phyloP scores from a whole-genome alignment of 1,139 yeast genomes.

The Blastobotrys aristatus region DNA sequence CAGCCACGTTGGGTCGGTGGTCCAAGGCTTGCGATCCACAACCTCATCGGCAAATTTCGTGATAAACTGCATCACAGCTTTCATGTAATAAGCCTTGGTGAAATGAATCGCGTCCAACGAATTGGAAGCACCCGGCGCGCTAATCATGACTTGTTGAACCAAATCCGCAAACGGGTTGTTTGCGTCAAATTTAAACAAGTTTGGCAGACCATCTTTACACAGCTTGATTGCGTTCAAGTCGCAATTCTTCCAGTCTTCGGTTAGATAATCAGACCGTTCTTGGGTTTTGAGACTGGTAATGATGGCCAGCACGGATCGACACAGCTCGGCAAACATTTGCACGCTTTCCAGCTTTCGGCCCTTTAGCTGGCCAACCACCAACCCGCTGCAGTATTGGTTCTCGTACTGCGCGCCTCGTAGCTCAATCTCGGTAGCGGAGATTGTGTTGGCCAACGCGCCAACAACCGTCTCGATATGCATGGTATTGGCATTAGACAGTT shows the following conservation, averaged over 20 bases:
- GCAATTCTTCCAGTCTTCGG: background rate
- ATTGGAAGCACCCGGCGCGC: constrained; percentile 21
- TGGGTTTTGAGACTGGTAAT: constrained; percentile 2
- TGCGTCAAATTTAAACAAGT: background rate
- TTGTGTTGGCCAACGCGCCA: constrained; percentile 49
- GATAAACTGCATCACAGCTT: background rate
- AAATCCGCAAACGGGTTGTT: constrained; percentile 19
- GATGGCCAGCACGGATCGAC: constrained; percentile 14
- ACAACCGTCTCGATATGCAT: constrained; percentile 32
- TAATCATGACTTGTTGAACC: constrained; percentile 24
- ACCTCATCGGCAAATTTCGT: constrained; percentile 7
- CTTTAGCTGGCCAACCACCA: constrained; percentile 55
- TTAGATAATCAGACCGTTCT: background rate
- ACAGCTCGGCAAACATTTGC: constrained; percentile 43
- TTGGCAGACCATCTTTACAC: background rate
- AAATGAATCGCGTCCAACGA: constrained; percentile 17
- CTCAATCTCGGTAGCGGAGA: constrained; percentile 61
- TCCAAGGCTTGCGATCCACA: constrained; percentile 20
- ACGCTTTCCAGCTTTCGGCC: constrained; percentile 47
- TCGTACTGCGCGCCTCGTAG: constrained; percentile 51
- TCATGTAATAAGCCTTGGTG: constrained; percentile 21
- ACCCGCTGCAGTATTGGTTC: constrained; percentile 31
- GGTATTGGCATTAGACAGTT: background rate
- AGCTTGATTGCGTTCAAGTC: background rate
- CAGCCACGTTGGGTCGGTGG: constrained; percentile 18